Base-by-base conservation (phyloP, 768 basidiomycete species). In the Fibroporia radiculosa region DNA sequence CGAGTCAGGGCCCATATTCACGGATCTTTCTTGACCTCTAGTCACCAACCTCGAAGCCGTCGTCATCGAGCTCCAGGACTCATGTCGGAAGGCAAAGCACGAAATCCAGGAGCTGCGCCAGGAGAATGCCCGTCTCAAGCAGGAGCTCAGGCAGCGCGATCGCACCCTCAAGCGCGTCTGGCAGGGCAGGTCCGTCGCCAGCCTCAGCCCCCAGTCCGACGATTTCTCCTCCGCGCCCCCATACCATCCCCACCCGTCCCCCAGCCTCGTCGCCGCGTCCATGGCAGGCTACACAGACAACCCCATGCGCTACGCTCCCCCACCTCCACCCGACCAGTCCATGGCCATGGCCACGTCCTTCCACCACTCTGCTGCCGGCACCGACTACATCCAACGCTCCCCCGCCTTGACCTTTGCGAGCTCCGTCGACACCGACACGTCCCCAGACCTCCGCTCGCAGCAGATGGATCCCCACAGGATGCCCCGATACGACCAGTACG, bases 1-100 rank as follows among this genome's bases (percentile, higher is more conserved):
- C 42, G 31, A 40, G 41, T 37, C 29, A 44, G 34, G n/a, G 25
- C 40, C 38, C 27, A 26, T 42, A n/a, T 44, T 45, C 44, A 38
- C 53, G 51, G 41, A 51, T 50, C 35, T 47, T 33, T 39, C 19
- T 37, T 26, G 13, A 34, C 40, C 19, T 20, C 19, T 46, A 40
- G 87, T 91, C 53, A 89, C 84, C 19, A 89, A 79, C 56, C 70
- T 91, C 42, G 88, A 91, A 62, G 77, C 77, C n/a, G 86, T 90
- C 41, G 86, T 92, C 44, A 63, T 88, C 20, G 82, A 86, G 51
- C 74, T 92, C 28, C 88, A 92, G 57, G 87, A 88, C 45, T 84
- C 85, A 8, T 83, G 80, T 60, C 73, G 82, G 49, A 80, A 84
- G 51, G 69, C 81, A 38, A 75, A 77, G 43, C 64, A 69, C 40